These are phyloP conservation scores for Flaveria floridana DNA, from an alignment of 140 eudicot species.

Conservation along the genomic window DNA sequence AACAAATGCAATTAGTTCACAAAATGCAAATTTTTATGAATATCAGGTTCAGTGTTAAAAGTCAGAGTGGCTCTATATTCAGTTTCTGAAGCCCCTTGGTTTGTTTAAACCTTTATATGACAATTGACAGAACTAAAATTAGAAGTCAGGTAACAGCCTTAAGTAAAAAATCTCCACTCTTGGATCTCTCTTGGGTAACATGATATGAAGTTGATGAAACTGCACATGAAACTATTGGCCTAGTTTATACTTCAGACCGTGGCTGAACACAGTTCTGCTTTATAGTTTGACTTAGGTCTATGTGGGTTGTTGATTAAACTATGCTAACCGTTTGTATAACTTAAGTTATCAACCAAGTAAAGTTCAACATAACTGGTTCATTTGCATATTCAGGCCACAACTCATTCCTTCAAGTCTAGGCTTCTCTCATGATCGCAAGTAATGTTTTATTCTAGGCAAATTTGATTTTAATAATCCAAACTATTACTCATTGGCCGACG, in stretches of 20 bases:
- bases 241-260: background rate
- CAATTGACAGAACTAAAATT: background rate
- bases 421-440: background rate
- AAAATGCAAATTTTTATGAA: background rate
- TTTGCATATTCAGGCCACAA: background rate
- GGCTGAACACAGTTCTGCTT: background rate
- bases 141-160: background rate
- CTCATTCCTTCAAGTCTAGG: background rate
- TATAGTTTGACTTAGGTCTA: background rate
- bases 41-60: background rate
- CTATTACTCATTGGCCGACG: too few relatives aligned
- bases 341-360: background rate
- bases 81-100: conserved; percentile 3
- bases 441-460: background rate
- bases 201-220: background rate
- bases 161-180: background rate
- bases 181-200: background rate
- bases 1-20: background rate
- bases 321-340: background rate
- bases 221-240: background rate
- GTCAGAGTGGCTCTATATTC: conserved; percentile 7
- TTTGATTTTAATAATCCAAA: too few relatives aligned
- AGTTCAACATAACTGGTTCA: background rate
- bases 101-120: conserved; percentile 3
- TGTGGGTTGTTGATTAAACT: conserved; percentile 1